Conservation (phyloP, 257 asterid genomes). For the Osmanthus fragrans region DNA sequence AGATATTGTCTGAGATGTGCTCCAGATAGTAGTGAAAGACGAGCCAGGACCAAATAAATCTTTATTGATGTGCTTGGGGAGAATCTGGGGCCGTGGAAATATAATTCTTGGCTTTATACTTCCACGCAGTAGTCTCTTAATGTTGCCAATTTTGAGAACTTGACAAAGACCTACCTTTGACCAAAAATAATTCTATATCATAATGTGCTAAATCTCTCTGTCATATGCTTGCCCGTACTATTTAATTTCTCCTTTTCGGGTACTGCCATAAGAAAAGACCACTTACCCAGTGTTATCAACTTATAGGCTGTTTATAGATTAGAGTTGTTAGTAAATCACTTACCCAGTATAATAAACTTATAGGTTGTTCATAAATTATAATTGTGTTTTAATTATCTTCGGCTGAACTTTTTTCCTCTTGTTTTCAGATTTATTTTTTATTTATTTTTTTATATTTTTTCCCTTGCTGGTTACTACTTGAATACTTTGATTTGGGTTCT, state of each 20-base stretch:
- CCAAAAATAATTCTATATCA: neutral
- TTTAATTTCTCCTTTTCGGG: neutral
- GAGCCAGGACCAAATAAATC: conserved; percentile 9
- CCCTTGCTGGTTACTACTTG: neutral
- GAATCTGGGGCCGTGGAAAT: neutral
- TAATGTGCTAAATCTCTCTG: neutral
- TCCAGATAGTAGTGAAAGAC: conserved; percentile 12
- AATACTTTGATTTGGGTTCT: conserved; percentile 13
- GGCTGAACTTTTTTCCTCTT: neutral
- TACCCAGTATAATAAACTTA: neutral
- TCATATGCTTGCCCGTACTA: neutral
- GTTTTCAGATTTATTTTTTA: neutral
- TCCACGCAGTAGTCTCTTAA: neutral
- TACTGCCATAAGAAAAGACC: conserved; percentile 10
- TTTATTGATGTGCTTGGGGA: conserved; percentile 13
- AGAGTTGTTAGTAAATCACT: neutral
- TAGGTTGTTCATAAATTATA: conserved; percentile 4
- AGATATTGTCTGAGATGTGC: conserved; percentile 7
- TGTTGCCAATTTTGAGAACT: conserved; percentile 16
- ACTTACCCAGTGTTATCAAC: neutral
- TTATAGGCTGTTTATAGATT: neutral
- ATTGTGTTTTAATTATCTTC: neutral
- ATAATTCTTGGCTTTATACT: neutral
- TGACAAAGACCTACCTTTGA: neutral
- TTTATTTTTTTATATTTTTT: no score